These are phyloP conservation scores for Handroanthus guayacan DNA, from an alignment of 257 asterid species.

Conservation along the genomic window DNA sequence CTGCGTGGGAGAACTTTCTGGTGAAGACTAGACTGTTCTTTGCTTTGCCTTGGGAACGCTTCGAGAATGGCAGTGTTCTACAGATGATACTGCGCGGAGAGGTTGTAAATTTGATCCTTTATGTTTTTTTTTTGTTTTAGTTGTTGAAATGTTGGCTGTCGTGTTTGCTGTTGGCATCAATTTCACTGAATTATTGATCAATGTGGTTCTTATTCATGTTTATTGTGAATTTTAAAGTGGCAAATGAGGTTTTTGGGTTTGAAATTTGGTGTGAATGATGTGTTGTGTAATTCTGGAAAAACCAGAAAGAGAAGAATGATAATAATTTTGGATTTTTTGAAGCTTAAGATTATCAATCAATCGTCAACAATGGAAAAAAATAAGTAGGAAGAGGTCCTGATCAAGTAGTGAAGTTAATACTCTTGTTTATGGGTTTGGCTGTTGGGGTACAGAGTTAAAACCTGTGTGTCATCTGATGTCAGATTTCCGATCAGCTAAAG, in stretches of 20 bases:
- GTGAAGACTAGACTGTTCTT: conserved; percentile 63
- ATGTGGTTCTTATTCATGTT: neutral
- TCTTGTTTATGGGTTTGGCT: conserved; percentile 9
- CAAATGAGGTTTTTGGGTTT: neutral
- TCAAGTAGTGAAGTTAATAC: neutral
- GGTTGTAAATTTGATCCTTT: conserved; percentile 40
- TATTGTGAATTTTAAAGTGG: neutral
- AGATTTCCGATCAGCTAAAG: conserved; percentile 83
- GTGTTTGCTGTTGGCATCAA: neutral
- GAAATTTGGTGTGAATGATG: neutral
- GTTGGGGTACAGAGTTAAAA: conserved; percentile 9
- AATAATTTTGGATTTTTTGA: neutral
- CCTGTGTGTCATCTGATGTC: conserved; percentile 38
- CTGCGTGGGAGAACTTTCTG: conserved; percentile 56
- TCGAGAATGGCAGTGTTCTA: conserved; percentile 65
- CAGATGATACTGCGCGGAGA: conserved; percentile 64
- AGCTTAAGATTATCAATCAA: conserved; percentile 6
- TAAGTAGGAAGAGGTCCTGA: neutral
- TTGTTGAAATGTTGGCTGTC: conserved; percentile 1
- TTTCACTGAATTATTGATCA: neutral
- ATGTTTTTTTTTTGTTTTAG: neutral
- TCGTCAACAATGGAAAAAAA: neutral
- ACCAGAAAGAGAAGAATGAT: neutral
- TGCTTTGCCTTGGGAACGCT: conserved; percentile 77
- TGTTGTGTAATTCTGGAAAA: neutral